Evolutionary conservation across 129 eudicot genomes (phyloP), one percentile per base, ranked within the genome.

Genomic region (Daucus carota): DNA sequence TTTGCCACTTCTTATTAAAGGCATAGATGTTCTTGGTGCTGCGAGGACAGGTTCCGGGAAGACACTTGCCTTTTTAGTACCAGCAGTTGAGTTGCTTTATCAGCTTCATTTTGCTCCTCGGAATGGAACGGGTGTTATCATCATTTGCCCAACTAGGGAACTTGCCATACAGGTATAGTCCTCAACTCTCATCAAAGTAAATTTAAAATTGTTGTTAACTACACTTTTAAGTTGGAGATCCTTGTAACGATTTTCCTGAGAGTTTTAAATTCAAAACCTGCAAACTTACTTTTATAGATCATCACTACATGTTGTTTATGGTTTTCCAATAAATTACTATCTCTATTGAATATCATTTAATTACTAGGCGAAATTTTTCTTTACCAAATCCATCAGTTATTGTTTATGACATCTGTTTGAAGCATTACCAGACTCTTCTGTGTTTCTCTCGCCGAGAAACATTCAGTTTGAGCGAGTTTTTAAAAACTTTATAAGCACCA

Each of bases 21-120:
- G 87, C 13, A 82, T 80, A 80, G 88, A 87, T 85, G 87, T 87
- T 52, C 87, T 87, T 44, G 92, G 92, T 75, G 92, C 92, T 82
- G 92, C 92, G 42, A 84, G 92, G 81, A 81, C 84, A 28, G 80
- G 84, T 76, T 76, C 84, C 29, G 81, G 84, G 52, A 76, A 81
- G 81, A 76, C 84, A n/a, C 84, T 81, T 57, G 84, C 84, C 0
- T 81, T 81, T 76, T 67, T 81, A 15, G 32, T 81, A 76, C 84
- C 80, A 15, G 84, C 84, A n/a, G 81, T 81, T 44, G 84, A 81
- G 59, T 76, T 81, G 81, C 38, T 81, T 34, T 72, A 81, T 72
- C 73, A 73, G 16, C 45, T 40, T 33, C 73, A 42, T n/a, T 81
- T 81, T 52, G 54, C 77, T 57, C 84, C 84, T 57, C 81, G 84